Conservation (phyloP, 2,329 filamentous ascomycete species). For the Colletotrichum tanaceti region DNA sequence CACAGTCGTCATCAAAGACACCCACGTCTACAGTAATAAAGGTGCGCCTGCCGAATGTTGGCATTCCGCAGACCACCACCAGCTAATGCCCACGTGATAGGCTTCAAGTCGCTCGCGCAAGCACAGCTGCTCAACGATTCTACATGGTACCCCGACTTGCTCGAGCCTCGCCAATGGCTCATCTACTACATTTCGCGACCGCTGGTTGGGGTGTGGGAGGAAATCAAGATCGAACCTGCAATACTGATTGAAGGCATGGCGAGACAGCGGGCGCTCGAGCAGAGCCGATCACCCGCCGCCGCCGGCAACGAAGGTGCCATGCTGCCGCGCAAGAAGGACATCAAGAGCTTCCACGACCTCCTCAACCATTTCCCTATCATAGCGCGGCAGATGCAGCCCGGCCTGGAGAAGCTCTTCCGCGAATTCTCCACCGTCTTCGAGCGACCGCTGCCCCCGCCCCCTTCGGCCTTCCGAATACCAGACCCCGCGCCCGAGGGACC, state of each 20-base stretch:
- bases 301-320: slow-evolving; percentile 58
- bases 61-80: background rate
- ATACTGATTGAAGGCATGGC: slow-evolving; percentile 61
- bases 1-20: slow-evolving; percentile 94
- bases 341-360: slow-evolving; percentile 90
- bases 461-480: slow-evolving; percentile 68
- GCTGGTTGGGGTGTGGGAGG: slow-evolving; percentile 84
- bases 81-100: slow-evolving; percentile 56
- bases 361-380: slow-evolving; percentile 95
- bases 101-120: slow-evolving; percentile 92
- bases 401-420: slow-evolving; percentile 87
- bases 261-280: slow-evolving; percentile 53
- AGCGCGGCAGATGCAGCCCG: slow-evolving; percentile 93
- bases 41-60: slow-evolving; percentile 62
- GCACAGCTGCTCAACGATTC: slow-evolving; percentile 86
- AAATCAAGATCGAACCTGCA: slow-evolving; percentile 77
- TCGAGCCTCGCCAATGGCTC: slow-evolving; percentile 93
- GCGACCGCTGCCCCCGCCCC: slow-evolving; percentile 82
- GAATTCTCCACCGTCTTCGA: slow-evolving; percentile 90
- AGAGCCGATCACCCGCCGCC: slow-evolving; percentile 51
- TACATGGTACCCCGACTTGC: slow-evolving; percentile 89
- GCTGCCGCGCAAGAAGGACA: slow-evolving; percentile 82
- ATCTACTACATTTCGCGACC: slow-evolving; percentile 96
- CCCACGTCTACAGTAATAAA: slow-evolving; percentile 94
- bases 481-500: slow-evolving; percentile 69